Evolutionary conservation across 75 land plant genomes (phyloP).

Genomic region (Pinus tabuliformis): DNA sequence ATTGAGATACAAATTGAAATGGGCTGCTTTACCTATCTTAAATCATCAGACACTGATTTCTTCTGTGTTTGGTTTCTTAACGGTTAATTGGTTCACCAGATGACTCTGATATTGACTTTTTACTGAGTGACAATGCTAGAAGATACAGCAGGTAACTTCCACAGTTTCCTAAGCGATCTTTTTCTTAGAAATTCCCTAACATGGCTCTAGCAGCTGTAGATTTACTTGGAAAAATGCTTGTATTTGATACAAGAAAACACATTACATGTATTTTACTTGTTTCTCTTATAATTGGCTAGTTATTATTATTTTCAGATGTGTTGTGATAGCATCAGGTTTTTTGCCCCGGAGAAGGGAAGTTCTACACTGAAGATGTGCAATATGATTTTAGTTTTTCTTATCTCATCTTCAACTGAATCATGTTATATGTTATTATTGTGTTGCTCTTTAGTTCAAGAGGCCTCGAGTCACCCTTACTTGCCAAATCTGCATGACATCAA

Average conservation of each 20-base stretch:
- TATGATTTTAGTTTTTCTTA: not conserved
- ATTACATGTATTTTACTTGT: slow-evolving; percentile 55
- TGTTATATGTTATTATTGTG: not conserved
- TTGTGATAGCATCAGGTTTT: slow-evolving; percentile 43
- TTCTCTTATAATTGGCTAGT: not conserved
- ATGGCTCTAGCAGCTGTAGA: slow-evolving; percentile 62
- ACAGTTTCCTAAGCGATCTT: slow-evolving; percentile 60
- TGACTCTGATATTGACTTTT: slow-evolving; percentile 84
- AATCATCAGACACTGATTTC: not conserved
- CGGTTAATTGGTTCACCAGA: slow-evolving; percentile 92
- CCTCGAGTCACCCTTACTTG: slow-evolving; percentile 79
- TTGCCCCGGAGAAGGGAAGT: slow-evolving; percentile 49
- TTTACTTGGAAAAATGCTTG: slow-evolving; percentile 88
- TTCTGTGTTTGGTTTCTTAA: not conserved
- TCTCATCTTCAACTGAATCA: too few relatives aligned
- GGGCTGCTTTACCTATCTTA: not conserved
- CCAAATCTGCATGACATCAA: slow-evolving; percentile 82
- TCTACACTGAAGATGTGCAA: not conserved
- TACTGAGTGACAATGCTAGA: slow-evolving; percentile 86
- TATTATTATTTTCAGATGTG: not conserved
- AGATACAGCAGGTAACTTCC: slow-evolving; percentile 83
- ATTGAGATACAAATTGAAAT: not conserved
- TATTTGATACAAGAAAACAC: slow-evolving; percentile 71
- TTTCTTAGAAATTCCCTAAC: slow-evolving; percentile 58
- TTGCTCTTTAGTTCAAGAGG: slow-evolving; percentile 71